Evolutionary conservation across 2,329 filamentous ascomycete species (phyloP).

Genomic region (Pseudohalonectria lignicola): DNA sequence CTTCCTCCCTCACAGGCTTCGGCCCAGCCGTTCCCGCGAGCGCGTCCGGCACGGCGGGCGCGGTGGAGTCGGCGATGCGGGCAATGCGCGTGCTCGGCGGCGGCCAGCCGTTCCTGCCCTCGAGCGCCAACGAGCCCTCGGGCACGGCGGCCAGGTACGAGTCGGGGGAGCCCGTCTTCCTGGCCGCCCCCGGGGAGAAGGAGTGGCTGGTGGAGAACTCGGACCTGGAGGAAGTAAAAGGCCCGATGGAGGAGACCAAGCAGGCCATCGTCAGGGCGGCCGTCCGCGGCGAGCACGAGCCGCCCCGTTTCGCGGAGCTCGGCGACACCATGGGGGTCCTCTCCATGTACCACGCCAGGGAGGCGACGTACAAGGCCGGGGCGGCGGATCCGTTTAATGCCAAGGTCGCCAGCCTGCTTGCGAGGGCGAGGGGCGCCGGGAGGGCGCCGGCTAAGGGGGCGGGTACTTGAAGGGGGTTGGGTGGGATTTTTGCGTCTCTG

Average conservation of each 20-base stretch:
- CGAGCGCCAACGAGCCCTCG: conserved; percentile 7
- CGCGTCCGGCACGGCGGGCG: conserved; percentile 16
- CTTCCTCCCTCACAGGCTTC: conserved; percentile 22
- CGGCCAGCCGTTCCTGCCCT: conserved; percentile 18
- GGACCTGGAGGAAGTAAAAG: neutral
- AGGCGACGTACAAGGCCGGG: conserved; percentile 17
- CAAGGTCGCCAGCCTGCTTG: conserved; percentile 18
- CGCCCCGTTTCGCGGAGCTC: conserved; percentile 15
- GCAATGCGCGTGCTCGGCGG: conserved; percentile 27
- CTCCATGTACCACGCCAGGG: conserved; percentile 23
- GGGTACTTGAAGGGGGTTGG: no score
- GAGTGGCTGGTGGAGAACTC: conserved; percentile 12
- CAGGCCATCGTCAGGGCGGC: conserved; percentile 22
- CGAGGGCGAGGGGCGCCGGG: no score
- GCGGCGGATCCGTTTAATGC: conserved; percentile 27
- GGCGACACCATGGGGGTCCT: conserved; percentile 7
- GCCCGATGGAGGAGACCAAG: conserved; percentile 10
- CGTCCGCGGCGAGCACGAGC: conserved; percentile 25
- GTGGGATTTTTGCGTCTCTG: no score
- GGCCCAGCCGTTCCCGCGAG: conserved; percentile 23
- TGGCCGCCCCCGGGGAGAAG: conserved; percentile 21
- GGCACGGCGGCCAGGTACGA: conserved; percentile 13
- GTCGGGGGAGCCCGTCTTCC: conserved; percentile 17
- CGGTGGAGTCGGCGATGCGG: conserved; percentile 21
- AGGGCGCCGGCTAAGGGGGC: no score